Percentiles rank a stretch among this genome's conserved stretches.
Evolutionary conservation across 805 yeast genomes (phyloP).

Genomic region (Cyberlindnera maclurae): DNA sequence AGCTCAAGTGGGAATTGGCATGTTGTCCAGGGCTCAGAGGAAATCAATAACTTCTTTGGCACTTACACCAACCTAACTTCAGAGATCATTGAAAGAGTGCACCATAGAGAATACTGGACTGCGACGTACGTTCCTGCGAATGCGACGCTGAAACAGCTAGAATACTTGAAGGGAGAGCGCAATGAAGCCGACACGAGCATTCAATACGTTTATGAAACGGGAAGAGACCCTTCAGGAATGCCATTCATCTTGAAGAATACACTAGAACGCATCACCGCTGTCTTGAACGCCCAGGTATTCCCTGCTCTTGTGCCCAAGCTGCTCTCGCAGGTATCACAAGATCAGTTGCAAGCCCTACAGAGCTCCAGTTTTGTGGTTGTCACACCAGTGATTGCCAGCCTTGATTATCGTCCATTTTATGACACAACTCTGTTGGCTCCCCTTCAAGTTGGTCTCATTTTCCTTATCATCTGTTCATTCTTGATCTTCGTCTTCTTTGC

Average conservation of each 20-base stretch:
- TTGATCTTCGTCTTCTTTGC: conserved; percentile 59
- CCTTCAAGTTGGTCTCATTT: conserved; percentile 68
- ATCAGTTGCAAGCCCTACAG: conserved; percentile 20
- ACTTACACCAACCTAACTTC: conserved; percentile 23
- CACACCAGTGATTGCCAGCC: conserved; percentile 27
- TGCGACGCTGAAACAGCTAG: conserved; percentile 11
- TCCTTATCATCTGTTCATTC: conserved; percentile 62
- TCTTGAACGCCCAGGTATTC: conserved; percentile 19
- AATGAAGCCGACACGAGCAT: conserved; percentile 33
- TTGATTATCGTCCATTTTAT: conserved; percentile 45
- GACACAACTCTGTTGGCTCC: conserved; percentile 55
- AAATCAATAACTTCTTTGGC: conserved; percentile 19
- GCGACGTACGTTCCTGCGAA: conserved; percentile 45
- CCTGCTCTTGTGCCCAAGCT: conserved; percentile 22
- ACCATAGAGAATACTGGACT: conserved; percentile 56
- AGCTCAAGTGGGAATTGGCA: conserved; percentile 34
- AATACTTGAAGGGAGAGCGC: conserved; percentile 3
- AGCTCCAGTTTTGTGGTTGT: conserved; percentile 16
- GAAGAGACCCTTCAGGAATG: conserved; percentile 52
- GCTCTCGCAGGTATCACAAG: conserved; percentile 23
- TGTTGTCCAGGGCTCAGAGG: conserved; percentile 20
- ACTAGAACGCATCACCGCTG: conserved; percentile 25
- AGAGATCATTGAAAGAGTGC: conserved; percentile 38
- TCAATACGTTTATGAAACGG: conserved; percentile 49
- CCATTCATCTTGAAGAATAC: conserved; percentile 39